Evolutionary conservation across 2,329 filamentous ascomycete genomes (phyloP).

Genomic region (Calonectria leucothoes): DNA sequence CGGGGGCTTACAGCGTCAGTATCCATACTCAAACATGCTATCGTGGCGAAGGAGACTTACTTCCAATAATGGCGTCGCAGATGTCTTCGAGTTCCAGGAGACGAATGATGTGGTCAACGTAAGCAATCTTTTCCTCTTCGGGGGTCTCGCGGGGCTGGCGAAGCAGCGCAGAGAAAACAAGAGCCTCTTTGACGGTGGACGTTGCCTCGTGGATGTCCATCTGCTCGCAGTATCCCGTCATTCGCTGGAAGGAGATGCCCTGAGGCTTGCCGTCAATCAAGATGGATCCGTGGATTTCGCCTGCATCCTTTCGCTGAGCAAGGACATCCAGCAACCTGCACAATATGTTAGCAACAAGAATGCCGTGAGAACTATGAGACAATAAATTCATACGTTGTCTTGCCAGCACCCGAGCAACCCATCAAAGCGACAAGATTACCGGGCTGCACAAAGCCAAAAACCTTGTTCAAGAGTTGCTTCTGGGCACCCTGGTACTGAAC

Average conservation of each 20-base stretch:
- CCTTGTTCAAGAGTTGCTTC: constrained; percentile 67
- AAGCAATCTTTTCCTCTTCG: constrained; percentile 71
- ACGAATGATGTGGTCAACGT: constrained; percentile 74
- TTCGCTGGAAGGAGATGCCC: constrained; percentile 71
- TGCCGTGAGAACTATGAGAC: neutral
- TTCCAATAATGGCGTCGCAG: constrained; percentile 72
- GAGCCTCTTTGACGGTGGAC: constrained; percentile 73
- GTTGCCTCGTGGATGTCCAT: constrained; percentile 76
- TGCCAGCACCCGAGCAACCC: constrained; percentile 84
- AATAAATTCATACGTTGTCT: constrained; percentile 68
- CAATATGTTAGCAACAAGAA: neutral
- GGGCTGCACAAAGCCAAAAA: constrained; percentile 82
- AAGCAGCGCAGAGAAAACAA: constrained; percentile 75
- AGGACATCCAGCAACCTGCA: constrained; percentile 70
- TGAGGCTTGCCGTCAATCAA: constrained; percentile 71
- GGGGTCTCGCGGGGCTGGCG: constrained; percentile 68
- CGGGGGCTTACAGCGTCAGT: constrained; percentile 56
- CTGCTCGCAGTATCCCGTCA: constrained; percentile 77
- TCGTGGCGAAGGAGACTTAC: constrained; percentile 35
- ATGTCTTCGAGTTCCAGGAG: constrained; percentile 73
- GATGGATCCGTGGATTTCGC: constrained; percentile 60
- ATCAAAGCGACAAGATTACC: constrained; percentile 85
- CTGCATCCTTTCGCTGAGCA: constrained; percentile 71
- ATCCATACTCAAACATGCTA: constrained; percentile 40
- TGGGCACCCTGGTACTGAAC: constrained; percentile 73